phyloP scores from a whole-genome alignment of 768 basidiomycete species.

The Galerina sulciceps region DNA sequence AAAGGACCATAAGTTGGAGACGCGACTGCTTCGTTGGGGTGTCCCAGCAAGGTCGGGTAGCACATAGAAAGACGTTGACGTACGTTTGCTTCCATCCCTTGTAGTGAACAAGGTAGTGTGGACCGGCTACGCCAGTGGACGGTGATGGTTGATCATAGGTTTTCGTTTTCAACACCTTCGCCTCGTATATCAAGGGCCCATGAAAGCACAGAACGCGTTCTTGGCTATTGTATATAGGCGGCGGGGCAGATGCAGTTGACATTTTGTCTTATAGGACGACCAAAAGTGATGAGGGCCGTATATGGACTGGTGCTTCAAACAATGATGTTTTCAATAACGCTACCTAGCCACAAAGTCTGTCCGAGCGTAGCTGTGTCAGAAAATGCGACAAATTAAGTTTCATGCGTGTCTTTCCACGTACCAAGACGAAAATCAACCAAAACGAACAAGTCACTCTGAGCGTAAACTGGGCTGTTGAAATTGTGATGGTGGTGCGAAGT shows the following conservation, averaged over 20 bases:
- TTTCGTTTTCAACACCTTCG: slow-evolving; percentile 79
- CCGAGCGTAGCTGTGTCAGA: neutral
- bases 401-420: neutral
- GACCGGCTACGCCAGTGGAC: slow-evolving; percentile 63
- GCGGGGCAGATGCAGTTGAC: slow-evolving; percentile 31
- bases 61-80: slow-evolving; percentile 27
- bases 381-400: neutral
- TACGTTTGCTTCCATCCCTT: slow-evolving; percentile 99
- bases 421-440: neutral
- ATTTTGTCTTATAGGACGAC: neutral
- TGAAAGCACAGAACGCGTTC: slow-evolving; percentile 94
- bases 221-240: slow-evolving; percentile 51
- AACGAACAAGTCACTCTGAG: neutral
- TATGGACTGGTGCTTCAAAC: neutral
- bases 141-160: slow-evolving; percentile 68
- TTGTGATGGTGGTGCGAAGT: slow-evolving; percentile 5
- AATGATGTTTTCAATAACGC: neutral
- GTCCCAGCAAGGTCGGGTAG: neutral
- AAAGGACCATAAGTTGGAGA: neutral
- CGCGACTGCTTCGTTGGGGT: neutral
- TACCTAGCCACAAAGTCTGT: neutral
- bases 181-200: slow-evolving; percentile 94
- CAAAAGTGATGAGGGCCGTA: neutral
- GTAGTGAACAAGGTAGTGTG: slow-evolving; percentile 96
- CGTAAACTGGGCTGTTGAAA: neutral